Base-by-base conservation (phyloP, 352 stramenopile genomes). In the Phytophthora constricta region DNA sequence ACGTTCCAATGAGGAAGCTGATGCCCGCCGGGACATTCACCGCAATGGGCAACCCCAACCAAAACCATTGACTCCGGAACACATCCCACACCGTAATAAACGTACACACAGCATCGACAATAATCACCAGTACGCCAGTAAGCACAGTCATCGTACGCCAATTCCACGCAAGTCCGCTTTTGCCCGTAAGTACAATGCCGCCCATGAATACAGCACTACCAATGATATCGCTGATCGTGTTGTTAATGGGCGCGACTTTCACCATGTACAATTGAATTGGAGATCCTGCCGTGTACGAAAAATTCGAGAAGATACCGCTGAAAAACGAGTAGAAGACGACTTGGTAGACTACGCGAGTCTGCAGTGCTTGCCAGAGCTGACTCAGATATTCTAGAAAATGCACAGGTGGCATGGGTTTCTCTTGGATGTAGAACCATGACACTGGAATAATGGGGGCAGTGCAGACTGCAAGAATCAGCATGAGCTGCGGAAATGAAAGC, bases 401-500 rank as follows among this genome's bases (percentile, higher is more conserved):
- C 16, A 54, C 23, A 5, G 20, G 20, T 4, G 34, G 31, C 19
- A 48, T 49, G 14, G 41, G 20, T 14, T 46, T 34, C 27, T 72
- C 62, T 19, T 64, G 20, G 17, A 75, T 68, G 42, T 53, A 71
- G 23, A 68, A 27, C 67, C 67, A 75, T 8, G 67, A 72, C 5
- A 70, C 19, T 22, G 67, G 67, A 33, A 75, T 41, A 11, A 68
- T 58, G 2, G 39, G 26, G 2, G 26, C 42, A 0, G 48, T 28
- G 19, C 51, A 68, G 16, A 62, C 11, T 5, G 70, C 33, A 19
- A 83, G 46, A 25, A 76, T 51, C 23, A 75, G 13, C 71, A 80
- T 80, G 20, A 84, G 41, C 20, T 68, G 23, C 22, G 71, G 73
- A 37, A 87, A 84, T 33, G 42, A 66, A 2, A 91, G 54, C 25